Evolutionary conservation across 768 basidiomycete species (phyloP).

Genomic region (Rubroboletus pulcherrimus): DNA sequence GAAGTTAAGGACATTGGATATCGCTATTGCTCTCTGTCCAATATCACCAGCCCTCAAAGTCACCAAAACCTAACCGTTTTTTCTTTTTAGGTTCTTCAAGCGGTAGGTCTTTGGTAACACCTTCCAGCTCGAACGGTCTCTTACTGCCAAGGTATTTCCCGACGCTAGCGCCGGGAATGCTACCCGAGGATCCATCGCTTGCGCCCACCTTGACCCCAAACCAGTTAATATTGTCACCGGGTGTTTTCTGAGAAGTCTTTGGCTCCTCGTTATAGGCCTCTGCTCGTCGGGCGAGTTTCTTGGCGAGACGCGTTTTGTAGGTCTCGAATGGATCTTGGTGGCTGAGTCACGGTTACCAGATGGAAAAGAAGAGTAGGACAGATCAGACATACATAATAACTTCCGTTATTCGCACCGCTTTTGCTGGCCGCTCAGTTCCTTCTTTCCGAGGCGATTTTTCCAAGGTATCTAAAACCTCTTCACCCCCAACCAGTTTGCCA

Average conservation of each 20-base stretch:
- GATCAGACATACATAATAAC: constrained; percentile 68
- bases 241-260: constrained; percentile 45
- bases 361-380: background rate
- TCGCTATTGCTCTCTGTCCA: background rate
- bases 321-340: constrained; percentile 95
- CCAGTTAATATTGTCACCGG: constrained; percentile 76
- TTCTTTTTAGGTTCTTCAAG: constrained; percentile 68
- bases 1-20: background rate
- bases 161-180: constrained; percentile 43
- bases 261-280: constrained; percentile 30
- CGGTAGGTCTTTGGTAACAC: constrained; percentile 9
- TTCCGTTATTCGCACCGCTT: constrained; percentile 81
- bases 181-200: constrained; percentile 33
- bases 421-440: constrained; percentile 83
- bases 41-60: constrained; percentile 76
- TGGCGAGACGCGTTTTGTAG: constrained; percentile 79
- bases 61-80: constrained; percentile 84
- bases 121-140: constrained; percentile 35
- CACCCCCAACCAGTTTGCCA: constrained; percentile 94
- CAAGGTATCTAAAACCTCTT: constrained; percentile 80
- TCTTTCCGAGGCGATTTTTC: constrained; percentile 79
- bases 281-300: constrained; percentile 55
- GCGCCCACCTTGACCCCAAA: constrained; percentile 81
- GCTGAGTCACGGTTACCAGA: constrained; percentile 36
- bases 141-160: constrained; percentile 76